phyloP scores from a whole-genome alignment of 1,284 basidiomycete species.

The Megacollybia platyphylla region DNA sequence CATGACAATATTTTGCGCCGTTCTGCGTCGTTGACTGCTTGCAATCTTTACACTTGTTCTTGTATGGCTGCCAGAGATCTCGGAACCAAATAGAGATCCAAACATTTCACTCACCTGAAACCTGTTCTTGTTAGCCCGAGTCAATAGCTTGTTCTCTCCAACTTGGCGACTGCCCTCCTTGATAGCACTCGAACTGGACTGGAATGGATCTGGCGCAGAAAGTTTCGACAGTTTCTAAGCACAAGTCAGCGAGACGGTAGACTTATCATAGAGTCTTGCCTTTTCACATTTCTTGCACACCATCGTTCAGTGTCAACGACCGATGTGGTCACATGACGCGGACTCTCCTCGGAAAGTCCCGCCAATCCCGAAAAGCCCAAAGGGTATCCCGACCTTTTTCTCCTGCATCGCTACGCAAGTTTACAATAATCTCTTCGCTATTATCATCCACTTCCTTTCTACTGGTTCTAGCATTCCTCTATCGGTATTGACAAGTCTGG shows the following conservation, averaged over 20 bases:
- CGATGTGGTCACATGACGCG: not conserved
- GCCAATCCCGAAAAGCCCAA: not conserved
- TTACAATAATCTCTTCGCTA: not conserved
- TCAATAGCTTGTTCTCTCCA: constrained; percentile 73
- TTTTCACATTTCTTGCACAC: constrained; percentile 69
- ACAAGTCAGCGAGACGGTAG: constrained; percentile 8
- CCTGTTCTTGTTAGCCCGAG: constrained; percentile 53
- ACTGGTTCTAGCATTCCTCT: constrained; percentile 21
- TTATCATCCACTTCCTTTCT: constrained; percentile 9
- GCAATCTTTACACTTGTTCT: constrained; percentile 74
- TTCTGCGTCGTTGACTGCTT: constrained; percentile 73
- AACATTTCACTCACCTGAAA: constrained; percentile 41
- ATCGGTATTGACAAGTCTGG: constrained; percentile 18
- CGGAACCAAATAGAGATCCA: constrained; percentile 8
- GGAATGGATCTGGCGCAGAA: constrained; percentile 73
- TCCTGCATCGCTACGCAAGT: not conserved
- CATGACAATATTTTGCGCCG: constrained; percentile 76
- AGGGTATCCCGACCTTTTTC: not conserved
- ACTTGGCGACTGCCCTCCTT: constrained; percentile 70
- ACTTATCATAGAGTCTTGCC: constrained; percentile 24
- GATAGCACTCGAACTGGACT: constrained; percentile 54
- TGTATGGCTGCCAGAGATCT: constrained; percentile 47
- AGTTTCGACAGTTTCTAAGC: constrained; percentile 70
- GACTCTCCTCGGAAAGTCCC: not conserved
- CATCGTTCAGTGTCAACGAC: constrained; percentile 24